Percentiles rank a stretch among this genome's conserved stretches.
Conservation (phyloP, 2,329 filamentous ascomycete species). For the Fusarium scirpi region DNA sequence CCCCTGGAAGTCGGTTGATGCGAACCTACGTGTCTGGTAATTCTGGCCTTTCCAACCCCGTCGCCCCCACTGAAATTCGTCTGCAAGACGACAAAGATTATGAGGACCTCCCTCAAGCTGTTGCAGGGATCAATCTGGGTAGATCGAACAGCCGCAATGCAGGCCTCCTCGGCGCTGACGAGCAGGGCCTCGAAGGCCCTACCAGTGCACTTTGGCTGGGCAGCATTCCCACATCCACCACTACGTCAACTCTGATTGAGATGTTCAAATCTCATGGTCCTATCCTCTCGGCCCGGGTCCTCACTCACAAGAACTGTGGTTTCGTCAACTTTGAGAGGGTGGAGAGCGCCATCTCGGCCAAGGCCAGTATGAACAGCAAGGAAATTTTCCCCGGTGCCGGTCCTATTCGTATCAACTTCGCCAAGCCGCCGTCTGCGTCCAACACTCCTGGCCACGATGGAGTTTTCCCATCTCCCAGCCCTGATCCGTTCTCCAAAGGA, state of each 20-base stretch:
- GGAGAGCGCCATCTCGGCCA: constrained; percentile 91
- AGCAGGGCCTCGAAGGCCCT: constrained; percentile 85
- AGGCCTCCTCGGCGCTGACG: constrained; percentile 77
- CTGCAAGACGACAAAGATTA: constrained; percentile 82
- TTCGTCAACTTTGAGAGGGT: constrained; percentile 97
- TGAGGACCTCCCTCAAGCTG: constrained; percentile 82
- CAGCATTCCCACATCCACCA: constrained; percentile 96
- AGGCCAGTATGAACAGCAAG: constrained; percentile 89
- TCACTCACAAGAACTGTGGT: constrained; percentile 98
- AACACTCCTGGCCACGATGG: constrained; percentile 91
- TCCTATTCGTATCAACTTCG: constrained; percentile 95
- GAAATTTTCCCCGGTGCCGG: constrained; percentile 98
- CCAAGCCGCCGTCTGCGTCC: constrained; percentile 91
- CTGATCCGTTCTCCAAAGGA: constrained; percentile 79
- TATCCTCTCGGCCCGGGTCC: constrained; percentile 89
- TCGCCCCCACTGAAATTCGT: constrained; percentile 80
- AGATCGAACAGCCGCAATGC: constrained; percentile 74
- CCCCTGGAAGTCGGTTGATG: constrained; percentile 73
- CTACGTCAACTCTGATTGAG: constrained; percentile 91
- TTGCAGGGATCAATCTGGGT: constrained; percentile 82
- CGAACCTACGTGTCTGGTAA: constrained; percentile 81
- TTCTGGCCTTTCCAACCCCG: constrained; percentile 76
- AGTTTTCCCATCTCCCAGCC: constrained; percentile 89
- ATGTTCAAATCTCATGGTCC: constrained; percentile 95
- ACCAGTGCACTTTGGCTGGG: constrained; percentile 97